Conservation (phyloP, 2,329 filamentous ascomycete genomes). For the Knoxdaviesia proteae region DNA sequence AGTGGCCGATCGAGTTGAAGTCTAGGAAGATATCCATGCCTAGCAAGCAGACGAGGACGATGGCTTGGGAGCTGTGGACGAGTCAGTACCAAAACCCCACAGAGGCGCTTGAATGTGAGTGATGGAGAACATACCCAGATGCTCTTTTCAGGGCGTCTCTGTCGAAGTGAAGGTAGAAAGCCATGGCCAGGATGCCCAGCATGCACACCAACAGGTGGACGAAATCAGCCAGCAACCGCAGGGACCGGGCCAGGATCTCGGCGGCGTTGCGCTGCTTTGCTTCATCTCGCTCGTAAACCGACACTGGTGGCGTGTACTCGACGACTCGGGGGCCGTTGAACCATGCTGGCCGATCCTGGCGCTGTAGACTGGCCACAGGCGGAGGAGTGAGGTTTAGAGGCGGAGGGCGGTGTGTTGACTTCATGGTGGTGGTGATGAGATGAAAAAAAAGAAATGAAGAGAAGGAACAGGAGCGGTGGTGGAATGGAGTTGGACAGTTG, state of each 20-base stretch:
- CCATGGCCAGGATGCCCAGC: slow-evolving; percentile 12
- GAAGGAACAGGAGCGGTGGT: no score
- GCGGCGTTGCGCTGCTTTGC: no score
- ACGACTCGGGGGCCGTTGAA: no score
- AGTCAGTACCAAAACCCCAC: not conserved
- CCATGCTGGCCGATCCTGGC: no score
- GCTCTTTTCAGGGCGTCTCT: slow-evolving; percentile 4
- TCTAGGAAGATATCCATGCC: slow-evolving; percentile 14
- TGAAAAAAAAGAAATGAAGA: no score
- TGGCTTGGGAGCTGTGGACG: slow-evolving; percentile 9
- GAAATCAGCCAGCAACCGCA: slow-evolving; percentile 11
- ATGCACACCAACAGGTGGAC: slow-evolving; percentile 11
- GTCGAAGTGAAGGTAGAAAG: slow-evolving; percentile 11
- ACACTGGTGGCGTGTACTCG: no score
- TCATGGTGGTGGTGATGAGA: slow-evolving; percentile 8
- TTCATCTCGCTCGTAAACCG: no score
- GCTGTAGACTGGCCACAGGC: no score
- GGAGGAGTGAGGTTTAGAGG: slow-evolving; percentile 14
- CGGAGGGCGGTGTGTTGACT: slow-evolving; percentile 11
- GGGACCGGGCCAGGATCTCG: slow-evolving; percentile 1
- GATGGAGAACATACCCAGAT: slow-evolving; percentile 3
- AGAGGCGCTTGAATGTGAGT: not conserved
- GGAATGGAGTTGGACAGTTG: no score
- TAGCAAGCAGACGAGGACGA: slow-evolving; percentile 12
- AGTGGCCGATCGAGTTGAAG: slow-evolving; percentile 11